These are phyloP conservation scores for Cardamine occulta DNA, from an alignment of 345 rosid genomes.

Conservation along the genomic window DNA sequence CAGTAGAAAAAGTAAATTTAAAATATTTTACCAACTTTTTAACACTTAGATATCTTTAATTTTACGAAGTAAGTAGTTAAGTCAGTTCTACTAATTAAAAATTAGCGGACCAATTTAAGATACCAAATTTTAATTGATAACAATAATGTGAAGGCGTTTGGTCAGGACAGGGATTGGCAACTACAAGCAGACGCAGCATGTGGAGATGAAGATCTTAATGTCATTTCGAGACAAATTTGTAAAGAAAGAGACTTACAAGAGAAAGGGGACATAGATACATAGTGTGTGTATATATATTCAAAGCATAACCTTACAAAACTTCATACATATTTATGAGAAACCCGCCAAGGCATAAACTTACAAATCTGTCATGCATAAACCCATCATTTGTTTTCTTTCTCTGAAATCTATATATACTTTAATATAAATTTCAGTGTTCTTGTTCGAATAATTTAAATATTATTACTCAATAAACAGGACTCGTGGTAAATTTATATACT, in stretches of 20 bases:
- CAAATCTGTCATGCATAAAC: conserved; percentile 36
- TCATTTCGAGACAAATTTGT: conserved; percentile 24
- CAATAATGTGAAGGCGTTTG: conserved; percentile 14
- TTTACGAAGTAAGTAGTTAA: background rate
- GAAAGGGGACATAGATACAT: conserved; percentile 13
- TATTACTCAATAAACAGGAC: background rate
- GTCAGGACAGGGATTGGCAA: conserved; percentile 8
- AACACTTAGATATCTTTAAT: background rate
- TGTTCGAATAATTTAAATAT: background rate
- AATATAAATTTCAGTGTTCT: background rate
- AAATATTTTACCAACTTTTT: background rate
- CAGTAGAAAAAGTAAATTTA: background rate
- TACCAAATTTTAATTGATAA: background rate
- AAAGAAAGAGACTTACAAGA: conserved; percentile 12
- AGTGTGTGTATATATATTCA: background rate
- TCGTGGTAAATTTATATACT: background rate
- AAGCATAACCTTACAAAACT: conserved; percentile 31
- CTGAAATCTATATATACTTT: conserved; percentile 2
- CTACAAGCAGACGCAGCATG: conserved; percentile 19
- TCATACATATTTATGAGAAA: conserved; percentile 15
- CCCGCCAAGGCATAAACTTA: conserved; percentile 34
- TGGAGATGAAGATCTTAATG: conserved; percentile 10
- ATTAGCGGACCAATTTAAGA: background rate
- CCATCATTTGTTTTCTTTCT: conserved; percentile 23
- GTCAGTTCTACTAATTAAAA: background rate